Evolutionary conservation across 208 protist genomes (phyloP).

Genomic region (Strigomonas galati): DNA sequence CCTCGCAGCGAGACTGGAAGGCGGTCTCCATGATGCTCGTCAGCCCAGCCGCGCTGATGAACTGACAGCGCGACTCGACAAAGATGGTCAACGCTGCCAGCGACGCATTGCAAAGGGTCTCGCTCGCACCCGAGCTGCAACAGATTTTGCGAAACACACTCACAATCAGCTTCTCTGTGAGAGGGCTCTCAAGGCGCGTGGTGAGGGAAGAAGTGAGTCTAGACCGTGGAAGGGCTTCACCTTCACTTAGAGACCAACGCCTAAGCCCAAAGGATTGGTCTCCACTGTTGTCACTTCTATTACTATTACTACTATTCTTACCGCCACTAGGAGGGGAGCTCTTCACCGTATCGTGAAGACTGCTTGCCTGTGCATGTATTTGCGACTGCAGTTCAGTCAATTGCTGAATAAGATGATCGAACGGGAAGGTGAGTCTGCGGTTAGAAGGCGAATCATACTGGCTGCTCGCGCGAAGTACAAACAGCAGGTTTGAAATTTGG

Average conservation of each 20-base stretch:
- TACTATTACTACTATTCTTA: neutral
- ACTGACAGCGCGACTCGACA: constrained; percentile 52
- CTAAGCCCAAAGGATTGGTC: neutral
- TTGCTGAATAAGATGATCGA: too few relatives aligned
- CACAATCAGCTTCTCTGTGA: constrained; percentile 57
- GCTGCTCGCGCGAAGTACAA: constrained; percentile 21
- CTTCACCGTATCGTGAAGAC: too few relatives aligned
- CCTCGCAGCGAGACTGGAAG: constrained; percentile 30
- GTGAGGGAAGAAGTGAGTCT: neutral
- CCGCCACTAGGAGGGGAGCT: too few relatives aligned
- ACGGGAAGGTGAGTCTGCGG: too few relatives aligned
- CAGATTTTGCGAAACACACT: constrained; percentile 65
- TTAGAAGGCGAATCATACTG: neutral
- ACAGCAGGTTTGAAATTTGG: constrained; percentile 23
- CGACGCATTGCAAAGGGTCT: constrained; percentile 63
- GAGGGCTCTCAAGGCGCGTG: neutral
- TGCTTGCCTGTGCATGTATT: too few relatives aligned
- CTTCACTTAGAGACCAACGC: neutral
- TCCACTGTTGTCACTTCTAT: neutral
- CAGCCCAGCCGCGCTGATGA: constrained; percentile 56
- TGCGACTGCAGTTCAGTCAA: too few relatives aligned
- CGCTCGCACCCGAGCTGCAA: constrained; percentile 41
- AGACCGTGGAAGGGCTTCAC: neutral
- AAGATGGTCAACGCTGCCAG: constrained; percentile 68
- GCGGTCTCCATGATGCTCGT: constrained; percentile 42